Conservation (phyloP, 805 yeast genomes). For the Vanderwaltozyma polyspora region DNA sequence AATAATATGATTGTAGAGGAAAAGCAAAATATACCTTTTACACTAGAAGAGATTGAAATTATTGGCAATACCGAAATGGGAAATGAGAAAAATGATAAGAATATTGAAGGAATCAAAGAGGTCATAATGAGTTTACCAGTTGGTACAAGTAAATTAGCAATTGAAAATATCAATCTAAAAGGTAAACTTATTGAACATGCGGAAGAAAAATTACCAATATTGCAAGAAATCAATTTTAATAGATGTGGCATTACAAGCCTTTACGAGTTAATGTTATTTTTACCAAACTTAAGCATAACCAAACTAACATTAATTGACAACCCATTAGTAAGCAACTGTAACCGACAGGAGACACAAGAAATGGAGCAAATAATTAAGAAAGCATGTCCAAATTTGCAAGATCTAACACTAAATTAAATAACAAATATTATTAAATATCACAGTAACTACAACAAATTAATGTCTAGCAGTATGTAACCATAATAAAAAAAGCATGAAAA, state of each 20-base stretch:
- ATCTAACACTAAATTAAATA: too few species aligned
- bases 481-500: neutral
- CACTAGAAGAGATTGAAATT: too few species aligned
- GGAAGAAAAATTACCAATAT: constrained; percentile 1
- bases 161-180: neutral
- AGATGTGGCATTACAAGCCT: neutral
- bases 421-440: too few species aligned
- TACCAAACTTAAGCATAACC: neutral
- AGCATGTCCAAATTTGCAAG: neutral
- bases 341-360: neutral
- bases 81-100: too few species aligned
- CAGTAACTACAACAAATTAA: neutral
- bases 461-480: too few species aligned
- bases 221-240: neutral
- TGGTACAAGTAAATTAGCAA: too few species aligned
- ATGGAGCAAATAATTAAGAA: neutral
- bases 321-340: constrained; percentile 2
- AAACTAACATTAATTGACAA: neutral
- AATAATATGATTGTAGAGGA: too few species aligned
- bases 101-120: neutral
- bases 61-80: too few species aligned
- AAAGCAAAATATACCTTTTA: too few species aligned
- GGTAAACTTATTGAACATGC: too few species aligned
- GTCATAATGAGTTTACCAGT: too few species aligned
- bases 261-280: neutral